A percentile compares a stretch with the other conserved stretches of the same genome.
Evolutionary conservation across 805 yeast genomes (phyloP).

Genomic region (Saturnispora ahearnii): DNA sequence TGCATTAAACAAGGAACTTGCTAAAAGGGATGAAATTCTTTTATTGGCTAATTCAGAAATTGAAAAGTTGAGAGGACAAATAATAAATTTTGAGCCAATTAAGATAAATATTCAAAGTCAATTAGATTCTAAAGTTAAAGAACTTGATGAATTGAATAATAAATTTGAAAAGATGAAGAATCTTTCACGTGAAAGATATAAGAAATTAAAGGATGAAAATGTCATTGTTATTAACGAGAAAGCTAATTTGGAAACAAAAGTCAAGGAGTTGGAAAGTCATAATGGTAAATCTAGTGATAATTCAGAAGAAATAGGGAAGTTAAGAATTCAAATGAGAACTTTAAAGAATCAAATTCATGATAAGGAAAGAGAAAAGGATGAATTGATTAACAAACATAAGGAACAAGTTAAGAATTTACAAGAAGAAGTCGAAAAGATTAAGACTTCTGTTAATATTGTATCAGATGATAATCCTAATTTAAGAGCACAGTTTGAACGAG

Average conservation of each 20-base stretch:
- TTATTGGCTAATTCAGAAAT: conserved; percentile 42
- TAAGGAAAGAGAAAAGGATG: conserved; percentile 8
- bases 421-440: conserved; percentile 2
- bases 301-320: conserved; percentile 13
- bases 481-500: conserved; percentile 13
- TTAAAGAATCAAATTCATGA: conserved; percentile 13
- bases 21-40: conserved; percentile 42
- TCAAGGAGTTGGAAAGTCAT: conserved; percentile 14
- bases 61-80: conserved; percentile 47
- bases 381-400: neutral
- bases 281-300: conserved; percentile 6
- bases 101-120: conserved; percentile 19
- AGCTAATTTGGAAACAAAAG: conserved; percentile 15
- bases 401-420: conserved; percentile 2
- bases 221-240: conserved; percentile 11
- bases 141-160: conserved; percentile 14
- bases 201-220: conserved; percentile 20
- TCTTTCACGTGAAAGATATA: conserved; percentile 26
- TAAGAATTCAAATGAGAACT: conserved; percentile 16
- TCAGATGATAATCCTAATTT: conserved; percentile 1
- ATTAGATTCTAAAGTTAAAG: conserved; percentile 7
- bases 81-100: conserved; percentile 27
- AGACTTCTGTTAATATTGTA: neutral
- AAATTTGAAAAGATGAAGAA: conserved; percentile 24
- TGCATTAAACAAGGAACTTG: conserved; percentile 25